phyloP scores from a whole-genome alignment of 108 stramenopile species.

The Nannochloropsis oceanica region DNA sequence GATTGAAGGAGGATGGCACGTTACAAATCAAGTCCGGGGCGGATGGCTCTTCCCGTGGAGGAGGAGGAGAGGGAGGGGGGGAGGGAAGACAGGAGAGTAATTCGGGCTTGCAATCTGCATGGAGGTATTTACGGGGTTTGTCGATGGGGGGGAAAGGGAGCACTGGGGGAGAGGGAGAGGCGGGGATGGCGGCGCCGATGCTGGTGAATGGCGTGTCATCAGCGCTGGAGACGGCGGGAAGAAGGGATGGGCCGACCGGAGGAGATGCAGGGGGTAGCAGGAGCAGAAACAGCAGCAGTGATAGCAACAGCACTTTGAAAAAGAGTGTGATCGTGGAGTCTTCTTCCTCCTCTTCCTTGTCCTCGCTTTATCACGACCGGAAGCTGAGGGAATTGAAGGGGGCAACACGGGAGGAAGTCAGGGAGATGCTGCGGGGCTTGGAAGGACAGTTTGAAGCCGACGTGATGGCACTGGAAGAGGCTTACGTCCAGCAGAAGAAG shows the following conservation, averaged over 20 bases:
- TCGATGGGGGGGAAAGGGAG: neutral
- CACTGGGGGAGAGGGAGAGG: too few species aligned
- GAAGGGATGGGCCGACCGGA: too few species aligned
- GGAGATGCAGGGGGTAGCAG: too few species aligned
- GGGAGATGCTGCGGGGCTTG: neutral
- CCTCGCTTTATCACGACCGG: neutral
- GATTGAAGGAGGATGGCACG: too few species aligned
- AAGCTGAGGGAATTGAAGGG: neutral
- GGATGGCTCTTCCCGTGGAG: neutral
- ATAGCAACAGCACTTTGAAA: too few species aligned
- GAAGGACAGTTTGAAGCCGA: neutral
- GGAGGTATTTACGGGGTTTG: neutral
- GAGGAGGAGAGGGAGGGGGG: neutral
- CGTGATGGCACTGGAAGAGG: neutral
- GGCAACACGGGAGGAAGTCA: neutral
- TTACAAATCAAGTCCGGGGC: too few species aligned
- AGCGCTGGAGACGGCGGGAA: too few species aligned
- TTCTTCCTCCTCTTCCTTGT: too few species aligned
- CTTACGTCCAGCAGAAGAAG: neutral
- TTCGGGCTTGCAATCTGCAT: neutral
- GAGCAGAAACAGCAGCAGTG: too few species aligned
- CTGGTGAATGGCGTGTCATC: too few species aligned
- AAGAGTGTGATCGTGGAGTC: too few species aligned
- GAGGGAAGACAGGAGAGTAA: neutral
- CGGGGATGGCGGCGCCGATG: too few species aligned